Conservation (phyloP, 2,329 filamentous ascomycete species). For the Venturia effusa region DNA sequence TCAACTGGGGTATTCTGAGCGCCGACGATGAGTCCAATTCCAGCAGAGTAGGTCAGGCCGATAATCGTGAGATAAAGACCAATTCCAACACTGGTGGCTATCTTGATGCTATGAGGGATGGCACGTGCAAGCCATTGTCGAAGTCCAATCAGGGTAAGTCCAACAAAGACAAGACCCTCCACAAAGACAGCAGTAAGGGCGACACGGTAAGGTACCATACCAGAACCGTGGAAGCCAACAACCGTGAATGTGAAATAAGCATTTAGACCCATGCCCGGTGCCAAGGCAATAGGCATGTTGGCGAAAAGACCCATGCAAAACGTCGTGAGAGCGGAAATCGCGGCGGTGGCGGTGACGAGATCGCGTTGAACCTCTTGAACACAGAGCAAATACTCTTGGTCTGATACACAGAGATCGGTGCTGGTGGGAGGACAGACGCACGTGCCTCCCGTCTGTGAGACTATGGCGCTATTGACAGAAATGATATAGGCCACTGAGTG, state of each 20-base stretch:
- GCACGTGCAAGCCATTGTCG: constrained; percentile 74
- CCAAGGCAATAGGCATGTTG: constrained; percentile 59
- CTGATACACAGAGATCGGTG: constrained; percentile 37
- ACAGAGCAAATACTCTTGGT: constrained; percentile 55
- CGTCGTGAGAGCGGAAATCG: constrained; percentile 67
- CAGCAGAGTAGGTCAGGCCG: constrained; percentile 67
- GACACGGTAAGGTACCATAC: constrained; percentile 60
- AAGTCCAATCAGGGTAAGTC: constrained; percentile 61
- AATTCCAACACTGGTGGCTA: constrained; percentile 77
- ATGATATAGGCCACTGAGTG: constrained; percentile 71
- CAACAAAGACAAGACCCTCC: constrained; percentile 78
- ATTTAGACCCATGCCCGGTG: constrained; percentile 72
- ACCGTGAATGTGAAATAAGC: constrained; percentile 79
- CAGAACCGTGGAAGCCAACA: constrained; percentile 65
- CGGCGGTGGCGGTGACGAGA: constrained; percentile 73
- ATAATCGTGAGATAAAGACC: constrained; percentile 72
- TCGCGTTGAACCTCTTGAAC: constrained; percentile 57
- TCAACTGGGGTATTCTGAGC: constrained; percentile 57
- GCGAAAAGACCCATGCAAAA: constrained; percentile 77
- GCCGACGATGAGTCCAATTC: constrained; percentile 69
- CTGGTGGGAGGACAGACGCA: constrained; percentile 54
- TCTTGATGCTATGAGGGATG: constrained; percentile 75
- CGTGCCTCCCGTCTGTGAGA: constrained; percentile 62
- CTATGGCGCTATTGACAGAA: constrained; percentile 56
- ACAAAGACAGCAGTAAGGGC: constrained; percentile 82